Conservation (phyloP, 306 rosid genomes). For the Vicia faba region DNA sequence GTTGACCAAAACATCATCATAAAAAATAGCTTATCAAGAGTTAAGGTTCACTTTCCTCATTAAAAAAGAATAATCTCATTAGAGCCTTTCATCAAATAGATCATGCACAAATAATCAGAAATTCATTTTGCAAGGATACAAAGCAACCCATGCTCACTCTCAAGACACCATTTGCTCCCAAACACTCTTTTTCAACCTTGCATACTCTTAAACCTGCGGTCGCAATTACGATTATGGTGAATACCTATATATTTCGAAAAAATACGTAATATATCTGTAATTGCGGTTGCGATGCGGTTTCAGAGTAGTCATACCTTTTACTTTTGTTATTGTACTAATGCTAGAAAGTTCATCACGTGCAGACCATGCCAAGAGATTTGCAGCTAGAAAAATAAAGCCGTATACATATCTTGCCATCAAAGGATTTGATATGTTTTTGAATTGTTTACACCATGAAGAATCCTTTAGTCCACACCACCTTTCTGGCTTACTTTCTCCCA, state of each 20-base stretch:
- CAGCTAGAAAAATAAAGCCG: slow-evolving; percentile 68
- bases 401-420: slow-evolving; percentile 97
- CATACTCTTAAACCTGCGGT: slow-evolving; percentile 70
- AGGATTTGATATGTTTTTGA: slow-evolving; percentile 82
- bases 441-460: slow-evolving; percentile 70
- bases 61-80: not conserved
- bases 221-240: too few relatives aligned
- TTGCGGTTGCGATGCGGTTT: too few relatives aligned
- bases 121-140: slow-evolving; percentile 65
- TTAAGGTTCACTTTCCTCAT: slow-evolving; percentile 55
- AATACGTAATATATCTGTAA: too few relatives aligned
- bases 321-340: slow-evolving; percentile 49
- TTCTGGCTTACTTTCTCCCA: slow-evolving; percentile 32
- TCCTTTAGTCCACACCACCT: slow-evolving; percentile 30
- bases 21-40: slow-evolving; percentile 61
- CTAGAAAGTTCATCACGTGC: slow-evolving; percentile 76
- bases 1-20: slow-evolving; percentile 86
- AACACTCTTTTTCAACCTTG: slow-evolving; percentile 64
- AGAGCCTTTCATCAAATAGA: not conserved
- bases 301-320: slow-evolving; percentile 53
- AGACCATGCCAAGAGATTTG: slow-evolving; percentile 89
- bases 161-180: slow-evolving; percentile 91
- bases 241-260: too few relatives aligned
- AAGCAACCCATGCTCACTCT: slow-evolving; percentile 96
- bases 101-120: slow-evolving; percentile 15